A percentile compares a stretch with the other conserved stretches of the same genome.
phyloP scores from a whole-genome alignment of 768 basidiomycete species.

The Termitomyces sp. region DNA sequence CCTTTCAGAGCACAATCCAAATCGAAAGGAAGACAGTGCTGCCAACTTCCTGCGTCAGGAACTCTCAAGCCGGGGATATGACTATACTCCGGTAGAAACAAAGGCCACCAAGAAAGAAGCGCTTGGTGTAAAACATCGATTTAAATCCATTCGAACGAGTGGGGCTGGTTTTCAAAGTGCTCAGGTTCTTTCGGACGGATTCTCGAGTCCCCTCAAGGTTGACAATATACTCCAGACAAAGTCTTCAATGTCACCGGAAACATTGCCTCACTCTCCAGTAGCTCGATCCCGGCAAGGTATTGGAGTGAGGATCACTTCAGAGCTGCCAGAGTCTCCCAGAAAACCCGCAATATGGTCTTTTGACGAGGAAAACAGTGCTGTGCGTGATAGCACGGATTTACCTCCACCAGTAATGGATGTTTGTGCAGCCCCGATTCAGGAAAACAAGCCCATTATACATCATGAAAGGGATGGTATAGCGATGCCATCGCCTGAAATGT shows the following conservation, averaged over 20 bases:
- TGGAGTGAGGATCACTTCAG: background rate
- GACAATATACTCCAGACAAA: background rate
- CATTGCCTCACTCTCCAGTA: background rate
- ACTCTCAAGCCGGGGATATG: slow-evolving; percentile 11
- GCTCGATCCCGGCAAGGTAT: background rate
- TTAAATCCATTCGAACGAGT: background rate
- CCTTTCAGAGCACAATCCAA: slow-evolving; percentile 6
- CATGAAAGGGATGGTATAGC: background rate
- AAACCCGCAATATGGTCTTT: background rate
- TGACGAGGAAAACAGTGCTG: background rate
- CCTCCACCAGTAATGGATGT: background rate
- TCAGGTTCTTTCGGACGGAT: background rate
- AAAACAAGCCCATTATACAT: background rate
- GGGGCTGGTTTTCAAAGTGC: background rate
- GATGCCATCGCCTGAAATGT: background rate
- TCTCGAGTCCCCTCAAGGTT: background rate
- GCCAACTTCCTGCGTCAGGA: slow-evolving; percentile 12
- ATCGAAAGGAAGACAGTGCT: slow-evolving; percentile 1
- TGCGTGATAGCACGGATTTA: background rate
- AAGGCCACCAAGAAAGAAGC: background rate
- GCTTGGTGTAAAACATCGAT: background rate
- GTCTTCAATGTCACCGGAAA: background rate
- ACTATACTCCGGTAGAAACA: background rate
- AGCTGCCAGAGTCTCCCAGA: background rate
- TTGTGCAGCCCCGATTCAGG: background rate